These are phyloP conservation scores for Fraxinus pennsylvanica DNA, from an alignment of 257 asterid species.

Conservation along the genomic window DNA sequence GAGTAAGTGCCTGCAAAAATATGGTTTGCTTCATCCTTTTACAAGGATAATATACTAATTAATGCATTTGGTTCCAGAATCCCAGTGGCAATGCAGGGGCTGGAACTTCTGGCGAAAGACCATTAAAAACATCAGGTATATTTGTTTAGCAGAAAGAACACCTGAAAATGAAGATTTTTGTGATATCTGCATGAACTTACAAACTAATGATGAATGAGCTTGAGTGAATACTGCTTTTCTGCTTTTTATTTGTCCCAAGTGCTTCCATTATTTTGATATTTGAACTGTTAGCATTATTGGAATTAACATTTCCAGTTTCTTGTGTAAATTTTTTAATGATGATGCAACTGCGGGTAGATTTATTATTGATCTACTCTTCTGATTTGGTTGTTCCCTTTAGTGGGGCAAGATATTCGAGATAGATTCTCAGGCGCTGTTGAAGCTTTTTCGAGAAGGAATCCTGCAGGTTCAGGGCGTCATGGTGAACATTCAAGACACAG, in stretches of 20 bases:
- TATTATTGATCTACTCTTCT: neutral
- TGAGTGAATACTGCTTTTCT: neutral
- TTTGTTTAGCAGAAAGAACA: neutral
- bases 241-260: neutral
- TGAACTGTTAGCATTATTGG: neutral
- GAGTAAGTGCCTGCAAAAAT: conserved; percentile 7
- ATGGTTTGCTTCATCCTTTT: neutral
- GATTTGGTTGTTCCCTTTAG: conserved; percentile 3
- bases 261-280: neutral
- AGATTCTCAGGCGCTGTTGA: conserved; percentile 35
- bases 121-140: conserved; percentile 23
- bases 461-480: conserved; percentile 23
- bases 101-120: conserved; percentile 29
- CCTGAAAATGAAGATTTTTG: neutral
- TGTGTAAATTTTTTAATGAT: neutral
- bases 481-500: conserved; percentile 37
- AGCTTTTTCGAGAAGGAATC: conserved; percentile 34
- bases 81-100: conserved; percentile 27
- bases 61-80: conserved; percentile 23
- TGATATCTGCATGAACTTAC: neutral
- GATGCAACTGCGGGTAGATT: neutral
- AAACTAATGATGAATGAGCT: neutral
- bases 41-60: neutral
- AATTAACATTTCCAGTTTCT: neutral
- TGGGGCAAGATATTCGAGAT: conserved; percentile 35